Evolutionary conservation across 2,329 filamentous ascomycete genomes (phyloP).

Genomic region (Aciculosporium take): DNA sequence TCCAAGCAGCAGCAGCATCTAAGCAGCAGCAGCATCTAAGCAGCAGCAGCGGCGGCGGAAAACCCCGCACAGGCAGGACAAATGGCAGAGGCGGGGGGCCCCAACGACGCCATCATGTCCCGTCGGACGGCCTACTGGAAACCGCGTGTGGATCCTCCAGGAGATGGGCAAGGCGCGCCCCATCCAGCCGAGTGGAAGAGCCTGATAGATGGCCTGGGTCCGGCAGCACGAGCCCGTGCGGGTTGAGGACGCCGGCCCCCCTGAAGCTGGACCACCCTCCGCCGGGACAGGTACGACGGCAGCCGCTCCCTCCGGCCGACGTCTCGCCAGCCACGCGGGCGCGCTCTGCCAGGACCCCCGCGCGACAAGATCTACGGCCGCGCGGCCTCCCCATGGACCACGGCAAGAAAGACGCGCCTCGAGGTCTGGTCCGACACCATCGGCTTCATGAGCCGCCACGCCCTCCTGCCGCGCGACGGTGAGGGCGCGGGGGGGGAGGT

Average conservation of each 20-base stretch:
- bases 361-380: conserved; percentile 14
- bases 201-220: conserved; percentile 7
- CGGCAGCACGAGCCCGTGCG: conserved; percentile 3
- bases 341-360: conserved; percentile 10
- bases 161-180: conserved; percentile 8
- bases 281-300: conserved; percentile 7
- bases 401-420: conserved; percentile 11
- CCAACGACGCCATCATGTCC: conserved; percentile 3
- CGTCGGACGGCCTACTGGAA: conserved; percentile 8
- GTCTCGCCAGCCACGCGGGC: conserved; percentile 5
- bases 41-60: no score
- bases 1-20: no score
- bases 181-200: conserved; percentile 5
- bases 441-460: conserved; percentile 8
- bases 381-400: conserved; percentile 12
- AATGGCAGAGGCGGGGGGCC: not conserved
- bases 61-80: not conserved
- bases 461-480: conserved; percentile 2
- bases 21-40: no score
- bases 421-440: conserved; percentile 13
- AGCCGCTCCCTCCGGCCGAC: conserved; percentile 6
- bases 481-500: no score
- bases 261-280: conserved; percentile 5
- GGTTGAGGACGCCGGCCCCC: conserved; percentile 1
- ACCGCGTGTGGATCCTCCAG: conserved; percentile 10